These are phyloP conservation scores for Gentiana straminea DNA, from an alignment of 257 asterid species.

Conservation along the genomic window DNA sequence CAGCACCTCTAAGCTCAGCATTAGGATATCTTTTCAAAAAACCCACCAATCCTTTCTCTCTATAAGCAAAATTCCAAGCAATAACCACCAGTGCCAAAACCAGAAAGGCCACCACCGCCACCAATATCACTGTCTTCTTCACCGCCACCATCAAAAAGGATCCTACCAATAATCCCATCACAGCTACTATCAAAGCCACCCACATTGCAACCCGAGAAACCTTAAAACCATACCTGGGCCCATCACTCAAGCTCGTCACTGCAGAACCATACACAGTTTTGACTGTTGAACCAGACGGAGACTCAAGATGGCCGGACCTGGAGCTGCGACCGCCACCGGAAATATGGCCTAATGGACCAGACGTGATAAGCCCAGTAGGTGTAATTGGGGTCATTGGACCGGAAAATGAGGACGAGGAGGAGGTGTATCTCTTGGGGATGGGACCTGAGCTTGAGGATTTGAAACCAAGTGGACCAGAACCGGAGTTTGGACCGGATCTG, in stretches of 20 bases:
- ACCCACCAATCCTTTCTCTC: slow-evolving; percentile 41
- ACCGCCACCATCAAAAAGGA: slow-evolving; percentile 71
- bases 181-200: slow-evolving; percentile 56
- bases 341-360: slow-evolving; percentile 56
- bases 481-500: slow-evolving; percentile 88
- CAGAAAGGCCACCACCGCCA: slow-evolving; percentile 43
- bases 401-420: slow-evolving; percentile 65
- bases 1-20: slow-evolving; percentile 84
- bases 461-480: slow-evolving; percentile 56
- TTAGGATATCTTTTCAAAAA: slow-evolving; percentile 51
- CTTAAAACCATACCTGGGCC: slow-evolving; percentile 52
- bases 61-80: slow-evolving; percentile 55
- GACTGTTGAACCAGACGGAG: slow-evolving; percentile 27
- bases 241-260: slow-evolving; percentile 52
- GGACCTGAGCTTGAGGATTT: slow-evolving; percentile 55
- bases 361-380: slow-evolving; percentile 60
- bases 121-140: slow-evolving; percentile 54
- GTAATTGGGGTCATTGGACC: slow-evolving; percentile 86
- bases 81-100: slow-evolving; percentile 29
- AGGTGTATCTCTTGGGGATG: slow-evolving; percentile 34
- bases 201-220: slow-evolving; percentile 85
- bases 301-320: slow-evolving; percentile 57
- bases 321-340: slow-evolving; percentile 53
- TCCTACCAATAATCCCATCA: slow-evolving; percentile 86
- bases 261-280: slow-evolving; percentile 51